Conservation (phyloP, 2,329 filamentous ascomycete genomes). For the Exophiala spinifera region DNA sequence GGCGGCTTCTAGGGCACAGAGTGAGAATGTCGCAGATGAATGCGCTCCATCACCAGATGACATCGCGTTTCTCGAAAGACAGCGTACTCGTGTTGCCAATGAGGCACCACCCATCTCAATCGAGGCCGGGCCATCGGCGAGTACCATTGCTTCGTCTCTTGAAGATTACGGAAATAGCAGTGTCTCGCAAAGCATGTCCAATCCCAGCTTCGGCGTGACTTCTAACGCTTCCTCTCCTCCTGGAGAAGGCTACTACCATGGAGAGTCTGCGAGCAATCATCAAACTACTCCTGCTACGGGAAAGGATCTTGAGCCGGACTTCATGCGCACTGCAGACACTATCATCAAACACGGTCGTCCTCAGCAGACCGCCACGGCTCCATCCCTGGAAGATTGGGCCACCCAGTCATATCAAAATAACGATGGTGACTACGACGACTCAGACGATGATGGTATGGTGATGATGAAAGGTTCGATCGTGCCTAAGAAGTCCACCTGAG, state of each 20-base stretch:
- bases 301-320: constrained; percentile 23
- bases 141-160: constrained; percentile 47
- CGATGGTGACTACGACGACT: constrained; percentile 22
- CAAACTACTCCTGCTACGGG: constrained; percentile 1
- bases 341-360: constrained; percentile 23
- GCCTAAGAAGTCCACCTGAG: neutral
- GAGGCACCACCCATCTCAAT: constrained; percentile 13
- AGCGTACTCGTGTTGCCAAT: constrained; percentile 5
- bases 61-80: constrained; percentile 18
- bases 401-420: constrained; percentile 14
- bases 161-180: constrained; percentile 45
- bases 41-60: constrained; percentile 35
- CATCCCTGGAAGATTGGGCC: constrained; percentile 18
- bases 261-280: constrained; percentile 12
- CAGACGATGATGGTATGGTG: constrained; percentile 28
- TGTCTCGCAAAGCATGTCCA: constrained; percentile 47
- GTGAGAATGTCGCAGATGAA: constrained; percentile 11
- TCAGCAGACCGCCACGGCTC: constrained; percentile 13
- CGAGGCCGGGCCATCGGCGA: constrained; percentile 37
- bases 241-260: constrained; percentile 41
- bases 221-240: constrained; percentile 47
- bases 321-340: constrained; percentile 30
- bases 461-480: constrained; percentile 14
- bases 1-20: constrained; percentile 7
- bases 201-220: constrained; percentile 47